phyloP scores from a whole-genome alignment of 2,329 filamentous ascomycete genomes.

The Fusarium aywerte region DNA sequence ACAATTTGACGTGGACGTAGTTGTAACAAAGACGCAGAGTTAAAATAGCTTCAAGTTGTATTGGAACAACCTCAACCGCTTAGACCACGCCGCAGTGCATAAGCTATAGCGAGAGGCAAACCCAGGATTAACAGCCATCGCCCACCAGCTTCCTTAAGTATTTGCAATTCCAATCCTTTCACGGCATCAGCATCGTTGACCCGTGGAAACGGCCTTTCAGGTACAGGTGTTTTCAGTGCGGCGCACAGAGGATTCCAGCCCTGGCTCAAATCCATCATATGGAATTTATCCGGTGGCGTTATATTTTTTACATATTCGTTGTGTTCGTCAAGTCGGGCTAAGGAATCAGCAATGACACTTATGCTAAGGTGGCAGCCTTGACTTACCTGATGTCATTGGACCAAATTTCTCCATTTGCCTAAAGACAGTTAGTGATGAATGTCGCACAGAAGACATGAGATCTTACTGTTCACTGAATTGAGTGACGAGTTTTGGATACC shows the following conservation, averaged over 20 bases:
- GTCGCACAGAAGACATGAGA: neutral
- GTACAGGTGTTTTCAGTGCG: neutral
- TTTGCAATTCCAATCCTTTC: neutral
- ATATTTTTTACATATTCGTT: neutral
- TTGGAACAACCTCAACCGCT: no score
- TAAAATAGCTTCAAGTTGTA: no score
- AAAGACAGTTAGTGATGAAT: neutral
- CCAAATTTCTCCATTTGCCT: neutral
- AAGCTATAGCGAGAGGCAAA: neutral
- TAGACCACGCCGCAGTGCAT: neutral
- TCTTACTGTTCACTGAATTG: neutral
- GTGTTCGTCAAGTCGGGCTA: neutral
- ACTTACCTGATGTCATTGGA: neutral
- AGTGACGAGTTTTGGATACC: neutral
- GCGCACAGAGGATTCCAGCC: neutral
- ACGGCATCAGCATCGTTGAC: neutral
- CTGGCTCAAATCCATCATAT: neutral
- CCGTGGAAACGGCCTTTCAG: neutral
- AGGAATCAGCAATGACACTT: neutral
- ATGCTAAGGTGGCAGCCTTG: fast-evolving
- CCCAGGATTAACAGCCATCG: neutral
- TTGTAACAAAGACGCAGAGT: no score
- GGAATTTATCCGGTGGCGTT: neutral
- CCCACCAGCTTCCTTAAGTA: neutral
- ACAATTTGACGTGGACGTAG: neutral